Conservation (phyloP, 1,284 basidiomycete species). For the Mycena citricolor region DNA sequence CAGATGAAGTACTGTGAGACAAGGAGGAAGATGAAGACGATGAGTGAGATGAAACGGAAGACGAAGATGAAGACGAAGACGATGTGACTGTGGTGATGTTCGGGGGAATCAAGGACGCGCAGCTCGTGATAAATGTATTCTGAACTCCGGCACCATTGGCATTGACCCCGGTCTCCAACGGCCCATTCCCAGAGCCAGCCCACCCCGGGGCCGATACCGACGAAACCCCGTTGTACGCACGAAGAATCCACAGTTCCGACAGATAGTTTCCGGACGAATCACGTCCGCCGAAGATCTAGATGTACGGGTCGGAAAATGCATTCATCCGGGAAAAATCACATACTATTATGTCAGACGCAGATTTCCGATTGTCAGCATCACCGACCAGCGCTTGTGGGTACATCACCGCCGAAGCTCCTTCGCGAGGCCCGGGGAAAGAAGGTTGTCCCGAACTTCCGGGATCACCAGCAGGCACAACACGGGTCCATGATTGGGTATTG, state of each 20-base stretch:
- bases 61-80: constrained; percentile 28
- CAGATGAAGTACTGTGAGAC: constrained; percentile 6
- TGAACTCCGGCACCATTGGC: constrained; percentile 70
- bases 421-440: constrained; percentile 60
- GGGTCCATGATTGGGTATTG: constrained; percentile 65
- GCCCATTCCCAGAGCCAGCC: constrained; percentile 63
- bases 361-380: constrained; percentile 37
- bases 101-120: constrained; percentile 46
- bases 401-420: constrained; percentile 68
- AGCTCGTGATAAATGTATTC: constrained; percentile 56
- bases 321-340: constrained; percentile 19
- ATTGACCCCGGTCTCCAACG: constrained; percentile 55
- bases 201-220: constrained; percentile 54
- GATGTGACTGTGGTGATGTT: too few species aligned
- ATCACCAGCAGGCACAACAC: constrained; percentile 72
- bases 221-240: constrained; percentile 62
- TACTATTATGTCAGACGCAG: constrained; percentile 69
- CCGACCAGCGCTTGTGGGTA: constrained; percentile 58
- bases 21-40: constrained; percentile 16
- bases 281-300: constrained; percentile 73
- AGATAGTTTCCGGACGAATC: constrained; percentile 65
- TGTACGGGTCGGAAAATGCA: constrained; percentile 3
- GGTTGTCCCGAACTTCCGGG: constrained; percentile 49
- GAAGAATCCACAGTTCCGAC: constrained; percentile 73
- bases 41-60: constrained; percentile 21